Percentiles rank a stretch among this genome's conserved stretches.
phyloP scores from a whole-genome alignment of 306 rosid genomes.

The Inga laurina region DNA sequence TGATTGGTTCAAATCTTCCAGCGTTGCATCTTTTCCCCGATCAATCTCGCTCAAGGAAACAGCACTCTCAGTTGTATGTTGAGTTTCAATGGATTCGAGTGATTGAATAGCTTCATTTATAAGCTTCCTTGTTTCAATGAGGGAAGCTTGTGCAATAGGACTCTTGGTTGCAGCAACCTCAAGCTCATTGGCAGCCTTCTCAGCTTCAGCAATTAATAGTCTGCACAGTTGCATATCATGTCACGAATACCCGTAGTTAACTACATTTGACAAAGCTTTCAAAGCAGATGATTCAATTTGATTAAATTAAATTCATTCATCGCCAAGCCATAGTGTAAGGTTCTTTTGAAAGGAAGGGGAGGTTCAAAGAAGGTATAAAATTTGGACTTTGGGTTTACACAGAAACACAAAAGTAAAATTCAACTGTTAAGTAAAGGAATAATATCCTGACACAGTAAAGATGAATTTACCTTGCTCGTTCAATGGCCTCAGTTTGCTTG shows the following conservation, averaged over 20 bases:
- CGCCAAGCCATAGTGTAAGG: not conserved
- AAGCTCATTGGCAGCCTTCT: constrained; percentile 75
- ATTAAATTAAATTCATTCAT: not conserved
- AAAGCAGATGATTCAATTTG: not conserved
- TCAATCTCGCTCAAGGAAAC: constrained; percentile 29
- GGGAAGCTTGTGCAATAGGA: constrained; percentile 72
- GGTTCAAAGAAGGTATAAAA: not conserved
- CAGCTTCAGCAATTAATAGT: constrained; percentile 75
- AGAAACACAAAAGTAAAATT: not conserved
- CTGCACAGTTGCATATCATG: constrained; percentile 42
- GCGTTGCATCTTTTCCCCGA: constrained; percentile 16
- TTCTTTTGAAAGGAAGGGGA: not conserved
- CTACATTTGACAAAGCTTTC: constrained; percentile 5
- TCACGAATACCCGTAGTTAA: not conserved
- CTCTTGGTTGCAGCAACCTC: constrained; percentile 67
- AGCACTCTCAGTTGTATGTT: constrained; percentile 25
- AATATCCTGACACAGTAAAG: not conserved
- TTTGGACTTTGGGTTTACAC: not conserved
- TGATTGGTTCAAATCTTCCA: constrained; percentile 29
- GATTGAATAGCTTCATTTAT: constrained; percentile 74
- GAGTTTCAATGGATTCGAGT: constrained; percentile 53
- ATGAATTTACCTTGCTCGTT: constrained; percentile 56
- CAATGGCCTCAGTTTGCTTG: constrained; percentile 61
- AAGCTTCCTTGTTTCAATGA: constrained; percentile 68
- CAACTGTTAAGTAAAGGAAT: not conserved